Evolutionary conservation across 495 filamentous ascomycete genomes (phyloP).

Genomic region (Trichodelitschia bisporula): DNA sequence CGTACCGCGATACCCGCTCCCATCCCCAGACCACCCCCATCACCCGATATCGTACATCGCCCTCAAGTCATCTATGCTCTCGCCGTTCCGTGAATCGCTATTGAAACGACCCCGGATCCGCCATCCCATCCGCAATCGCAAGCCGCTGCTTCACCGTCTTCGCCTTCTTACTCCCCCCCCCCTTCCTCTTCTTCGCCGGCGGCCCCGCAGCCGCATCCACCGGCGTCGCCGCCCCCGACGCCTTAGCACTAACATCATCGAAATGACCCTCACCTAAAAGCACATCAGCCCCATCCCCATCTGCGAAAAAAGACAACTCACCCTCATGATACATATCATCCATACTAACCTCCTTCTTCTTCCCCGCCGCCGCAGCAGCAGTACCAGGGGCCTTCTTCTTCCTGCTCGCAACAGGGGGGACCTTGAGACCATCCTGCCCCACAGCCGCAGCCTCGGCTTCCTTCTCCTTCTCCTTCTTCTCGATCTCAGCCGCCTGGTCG

Average conservation of each 20-base stretch:
- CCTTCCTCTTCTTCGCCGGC: slow-evolving; percentile 28
- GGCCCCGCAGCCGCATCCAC: slow-evolving; percentile 27
- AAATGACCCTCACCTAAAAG: slow-evolving; percentile 70
- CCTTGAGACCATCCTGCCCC: too few species aligned
- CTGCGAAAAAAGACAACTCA: slow-evolving; percentile 21
- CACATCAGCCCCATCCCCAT: slow-evolving; percentile 4
- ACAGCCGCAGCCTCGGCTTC: slow-evolving; percentile 29
- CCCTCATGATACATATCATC: slow-evolving; percentile 98
- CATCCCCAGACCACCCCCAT: too few species aligned
- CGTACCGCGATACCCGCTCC: too few species aligned
- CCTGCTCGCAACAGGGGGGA: slow-evolving; percentile 28
- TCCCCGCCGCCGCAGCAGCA: slow-evolving; percentile 20
- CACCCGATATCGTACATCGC: too few species aligned
- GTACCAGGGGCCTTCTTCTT: slow-evolving; percentile 33
- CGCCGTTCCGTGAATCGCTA: too few species aligned
- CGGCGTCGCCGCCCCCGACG: slow-evolving; percentile 64
- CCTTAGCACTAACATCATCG: slow-evolving; percentile 57
- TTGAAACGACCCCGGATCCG: slow-evolving; percentile 1
- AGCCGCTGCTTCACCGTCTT: slow-evolving; percentile 79
- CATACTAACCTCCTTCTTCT: slow-evolving; percentile 38
- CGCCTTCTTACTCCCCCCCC: slow-evolving; percentile 49
- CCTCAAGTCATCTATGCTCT: too few species aligned
- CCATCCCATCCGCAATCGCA: slow-evolving; percentile 60
- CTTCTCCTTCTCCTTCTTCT: slow-evolving; percentile 65
- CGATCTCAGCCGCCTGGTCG: slow-evolving; percentile 75